Evolutionary conservation across 768 basidiomycete genomes (phyloP).

Genomic region (Melanogaster broomeanus): DNA sequence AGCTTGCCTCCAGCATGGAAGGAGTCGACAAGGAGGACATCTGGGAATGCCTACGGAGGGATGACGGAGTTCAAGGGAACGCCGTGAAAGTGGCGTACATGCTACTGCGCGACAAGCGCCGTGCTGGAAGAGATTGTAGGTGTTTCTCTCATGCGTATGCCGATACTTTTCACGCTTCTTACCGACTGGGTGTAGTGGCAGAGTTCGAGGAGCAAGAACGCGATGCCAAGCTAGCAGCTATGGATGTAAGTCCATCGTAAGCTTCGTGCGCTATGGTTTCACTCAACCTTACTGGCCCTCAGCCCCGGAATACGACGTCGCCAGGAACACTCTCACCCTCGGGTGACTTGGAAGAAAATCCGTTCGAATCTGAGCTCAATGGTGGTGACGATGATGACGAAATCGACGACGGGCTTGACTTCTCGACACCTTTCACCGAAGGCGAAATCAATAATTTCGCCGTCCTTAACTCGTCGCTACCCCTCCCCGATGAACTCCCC

Average conservation of each 20-base stretch:
- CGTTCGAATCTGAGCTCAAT: conserved; percentile 76
- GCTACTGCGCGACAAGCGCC: conserved; percentile 84
- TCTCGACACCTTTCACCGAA: conserved; percentile 41
- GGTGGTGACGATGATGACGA: conserved; percentile 48
- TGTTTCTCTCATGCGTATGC: conserved; percentile 12
- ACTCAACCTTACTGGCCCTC: conserved; percentile 7
- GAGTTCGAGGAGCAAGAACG: conserved; percentile 85
- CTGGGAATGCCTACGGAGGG: conserved; percentile 79
- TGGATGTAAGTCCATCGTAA: conserved; percentile 66
- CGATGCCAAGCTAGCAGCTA: conserved; percentile 73
- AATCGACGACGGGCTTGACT: conserved; percentile 54
- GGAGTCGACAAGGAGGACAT: conserved; percentile 83
- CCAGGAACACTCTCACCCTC: conserved; percentile 68
- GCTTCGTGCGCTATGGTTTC: conserved; percentile 4
- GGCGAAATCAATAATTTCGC: conserved; percentile 67
- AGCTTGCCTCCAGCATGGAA: conserved; percentile 69
- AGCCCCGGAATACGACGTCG: conserved; percentile 74
- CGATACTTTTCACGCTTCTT: neutral
- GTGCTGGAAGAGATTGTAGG: conserved; percentile 84
- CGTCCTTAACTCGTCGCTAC: conserved; percentile 87
- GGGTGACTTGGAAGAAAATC: conserved; percentile 69
- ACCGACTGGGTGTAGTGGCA: conserved; percentile 50
- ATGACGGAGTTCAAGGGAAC: conserved; percentile 87
- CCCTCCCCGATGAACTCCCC: conserved; percentile 61
- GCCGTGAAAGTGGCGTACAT: conserved; percentile 97